A percentile compares a stretch with the other conserved stretches of the same genome.
Conservation (phyloP, 257 asterid genomes). For the Sherardia arvensis region DNA sequence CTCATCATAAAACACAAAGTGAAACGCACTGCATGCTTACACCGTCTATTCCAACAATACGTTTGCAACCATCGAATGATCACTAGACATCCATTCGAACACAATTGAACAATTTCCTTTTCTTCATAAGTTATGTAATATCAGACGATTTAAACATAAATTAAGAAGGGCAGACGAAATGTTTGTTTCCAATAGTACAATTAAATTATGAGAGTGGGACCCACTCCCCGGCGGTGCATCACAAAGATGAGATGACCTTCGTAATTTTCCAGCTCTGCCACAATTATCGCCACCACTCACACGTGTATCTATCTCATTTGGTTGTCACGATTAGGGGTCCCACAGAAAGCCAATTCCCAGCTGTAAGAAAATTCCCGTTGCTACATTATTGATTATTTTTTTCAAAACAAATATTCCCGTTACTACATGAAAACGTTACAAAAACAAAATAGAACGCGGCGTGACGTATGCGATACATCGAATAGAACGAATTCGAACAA, state of each 20-base stretch:
- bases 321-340: background rate
- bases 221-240: conserved; percentile 20
- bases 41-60: too few relatives aligned
- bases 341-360: conserved; percentile 24
- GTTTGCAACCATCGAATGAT: too few relatives aligned
- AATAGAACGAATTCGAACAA: too few relatives aligned
- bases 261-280: conserved; percentile 20
- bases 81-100: too few relatives aligned
- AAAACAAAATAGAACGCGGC: background rate
- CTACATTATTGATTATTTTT: too few relatives aligned
- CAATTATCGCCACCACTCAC: conserved; percentile 22
- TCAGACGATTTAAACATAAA: background rate
- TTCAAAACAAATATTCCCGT: too few relatives aligned
- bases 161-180: background rate
- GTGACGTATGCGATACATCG: too few relatives aligned
- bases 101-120: background rate
- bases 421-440: background rate
- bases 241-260: background rate
- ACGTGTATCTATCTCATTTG: conserved; percentile 15
- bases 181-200: background rate
- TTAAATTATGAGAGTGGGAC: conserved; percentile 4
- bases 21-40: too few relatives aligned
- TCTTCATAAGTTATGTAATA: too few relatives aligned
- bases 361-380: conserved; percentile 19
- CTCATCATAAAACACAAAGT: too few relatives aligned